phyloP scores from a whole-genome alignment of 176 grass and related monocot species.

The Oryza officinalis region DNA sequence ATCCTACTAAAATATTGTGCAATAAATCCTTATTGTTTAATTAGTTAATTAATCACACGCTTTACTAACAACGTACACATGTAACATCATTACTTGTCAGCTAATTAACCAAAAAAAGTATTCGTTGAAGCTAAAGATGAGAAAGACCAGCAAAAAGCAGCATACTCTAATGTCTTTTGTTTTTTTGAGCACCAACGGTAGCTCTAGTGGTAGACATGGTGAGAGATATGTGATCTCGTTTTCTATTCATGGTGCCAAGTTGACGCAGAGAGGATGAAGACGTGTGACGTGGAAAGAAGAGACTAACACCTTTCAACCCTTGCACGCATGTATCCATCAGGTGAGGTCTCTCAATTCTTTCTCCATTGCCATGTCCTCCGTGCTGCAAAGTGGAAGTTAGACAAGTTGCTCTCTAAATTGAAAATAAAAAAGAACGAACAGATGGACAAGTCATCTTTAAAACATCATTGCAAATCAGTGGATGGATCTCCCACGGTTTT shows the following conservation, averaged over 20 bases:
- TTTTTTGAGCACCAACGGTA: neutral
- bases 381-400: neutral
- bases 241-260: neutral
- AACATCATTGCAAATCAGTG: neutral
- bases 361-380: neutral
- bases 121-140: too few relatives aligned
- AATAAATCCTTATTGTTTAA: too few relatives aligned
- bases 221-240: neutral
- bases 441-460: neutral
- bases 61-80: too few relatives aligned
- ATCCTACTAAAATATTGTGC: too few relatives aligned
- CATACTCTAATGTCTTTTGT: neutral
- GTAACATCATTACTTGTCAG: too few relatives aligned
- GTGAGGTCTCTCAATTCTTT: neutral
- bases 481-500: neutral
- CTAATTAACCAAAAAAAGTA: too few relatives aligned
- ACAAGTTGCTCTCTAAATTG: neutral
- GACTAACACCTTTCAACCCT: neutral
- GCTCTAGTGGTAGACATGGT: neutral
- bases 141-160: neutral
- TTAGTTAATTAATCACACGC: too few relatives aligned
- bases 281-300: neutral
- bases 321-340: neutral
- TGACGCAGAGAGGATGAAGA: neutral
- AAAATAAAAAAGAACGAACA: neutral